A percentile compares a stretch with the other conserved stretches of the same genome.
Evolutionary conservation across 345 rosid species (phyloP).

Genomic region (Citrus maxima): DNA sequence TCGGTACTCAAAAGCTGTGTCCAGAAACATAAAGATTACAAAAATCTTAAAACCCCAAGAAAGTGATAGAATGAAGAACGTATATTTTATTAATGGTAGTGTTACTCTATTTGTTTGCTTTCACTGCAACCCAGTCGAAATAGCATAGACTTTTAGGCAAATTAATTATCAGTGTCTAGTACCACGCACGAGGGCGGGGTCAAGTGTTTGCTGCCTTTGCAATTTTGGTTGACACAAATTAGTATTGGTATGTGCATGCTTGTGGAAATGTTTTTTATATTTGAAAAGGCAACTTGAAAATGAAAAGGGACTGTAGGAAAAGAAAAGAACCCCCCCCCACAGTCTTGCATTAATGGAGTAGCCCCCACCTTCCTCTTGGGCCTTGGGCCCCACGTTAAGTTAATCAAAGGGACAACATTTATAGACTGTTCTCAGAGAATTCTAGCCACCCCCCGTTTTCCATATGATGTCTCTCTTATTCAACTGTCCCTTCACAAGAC

Average conservation of each 20-base stretch:
- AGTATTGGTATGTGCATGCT: background rate
- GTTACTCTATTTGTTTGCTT: background rate
- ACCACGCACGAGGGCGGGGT: slow-evolving; percentile 24
- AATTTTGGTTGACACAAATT: background rate
- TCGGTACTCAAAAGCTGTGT: too few species aligned
- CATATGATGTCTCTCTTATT: slow-evolving; percentile 1
- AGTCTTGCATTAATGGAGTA: background rate
- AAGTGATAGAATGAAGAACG: too few species aligned
- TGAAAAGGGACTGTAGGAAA: background rate
- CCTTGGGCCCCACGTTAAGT: background rate
- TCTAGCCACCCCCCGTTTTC: background rate
- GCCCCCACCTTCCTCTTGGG: background rate
- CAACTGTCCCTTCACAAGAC: slow-evolving; percentile 16
- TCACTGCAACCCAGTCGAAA: background rate
- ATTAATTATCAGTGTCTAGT: too few species aligned
- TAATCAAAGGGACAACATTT: background rate
- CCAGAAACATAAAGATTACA: too few species aligned
- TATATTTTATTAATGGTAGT: background rate
- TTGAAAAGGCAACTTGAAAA: background rate
- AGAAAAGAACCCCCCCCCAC: background rate
- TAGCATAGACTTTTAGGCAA: background rate
- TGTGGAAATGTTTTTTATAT: slow-evolving; percentile 15
- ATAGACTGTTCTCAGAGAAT: slow-evolving; percentile 13
- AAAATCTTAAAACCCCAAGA: too few species aligned
- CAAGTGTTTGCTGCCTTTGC: background rate